These are phyloP conservation scores for Colletotrichum gloeosporioides DNA, from an alignment of 2,329 filamentous ascomycete species.

Conservation along the genomic window DNA sequence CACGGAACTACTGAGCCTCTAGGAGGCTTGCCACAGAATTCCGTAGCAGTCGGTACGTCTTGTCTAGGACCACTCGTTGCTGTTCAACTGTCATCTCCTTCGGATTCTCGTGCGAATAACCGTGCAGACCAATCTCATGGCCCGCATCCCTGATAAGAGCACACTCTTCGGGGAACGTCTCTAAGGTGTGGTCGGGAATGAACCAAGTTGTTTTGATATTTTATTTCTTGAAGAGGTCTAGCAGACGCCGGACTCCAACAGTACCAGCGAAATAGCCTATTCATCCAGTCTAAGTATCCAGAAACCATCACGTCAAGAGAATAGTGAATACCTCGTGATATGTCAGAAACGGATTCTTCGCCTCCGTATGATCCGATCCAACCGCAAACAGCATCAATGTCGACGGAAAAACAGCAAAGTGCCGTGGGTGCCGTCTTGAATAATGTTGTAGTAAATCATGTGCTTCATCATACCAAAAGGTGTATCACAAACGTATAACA, in stretches of 20 bases:
- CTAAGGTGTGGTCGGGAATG: slow-evolving; percentile 52
- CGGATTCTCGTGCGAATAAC: slow-evolving; percentile 78
- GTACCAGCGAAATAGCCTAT: slow-evolving; percentile 50
- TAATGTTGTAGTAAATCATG: neutral
- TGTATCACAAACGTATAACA: too few relatives aligned
- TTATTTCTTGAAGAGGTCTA: slow-evolving; percentile 77
- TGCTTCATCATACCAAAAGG: neutral
- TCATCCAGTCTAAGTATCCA: neutral
- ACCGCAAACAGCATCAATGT: slow-evolving; percentile 76
- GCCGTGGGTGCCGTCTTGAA: neutral
- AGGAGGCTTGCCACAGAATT: slow-evolving; percentile 71
- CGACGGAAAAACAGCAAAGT: slow-evolving; percentile 45
- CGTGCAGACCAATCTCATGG: slow-evolving; percentile 63
- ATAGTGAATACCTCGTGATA: slow-evolving; percentile 62
- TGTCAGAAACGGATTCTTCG: slow-evolving; percentile 74
- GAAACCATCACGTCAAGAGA: neutral
- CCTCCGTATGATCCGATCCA: slow-evolving; percentile 80
- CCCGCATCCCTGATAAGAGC: slow-evolving; percentile 49
- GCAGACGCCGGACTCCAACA: slow-evolving; percentile 65
- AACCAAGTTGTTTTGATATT: slow-evolving; percentile 69
- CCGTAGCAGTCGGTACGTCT: slow-evolving; percentile 72
- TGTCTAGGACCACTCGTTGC: slow-evolving; percentile 76
- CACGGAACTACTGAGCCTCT: slow-evolving; percentile 75
- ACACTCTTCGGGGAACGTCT: slow-evolving; percentile 52
- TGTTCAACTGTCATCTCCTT: slow-evolving; percentile 75